Conservation (phyloP, 768 basidiomycete genomes). For the Leccinum disarticulatum region DNA sequence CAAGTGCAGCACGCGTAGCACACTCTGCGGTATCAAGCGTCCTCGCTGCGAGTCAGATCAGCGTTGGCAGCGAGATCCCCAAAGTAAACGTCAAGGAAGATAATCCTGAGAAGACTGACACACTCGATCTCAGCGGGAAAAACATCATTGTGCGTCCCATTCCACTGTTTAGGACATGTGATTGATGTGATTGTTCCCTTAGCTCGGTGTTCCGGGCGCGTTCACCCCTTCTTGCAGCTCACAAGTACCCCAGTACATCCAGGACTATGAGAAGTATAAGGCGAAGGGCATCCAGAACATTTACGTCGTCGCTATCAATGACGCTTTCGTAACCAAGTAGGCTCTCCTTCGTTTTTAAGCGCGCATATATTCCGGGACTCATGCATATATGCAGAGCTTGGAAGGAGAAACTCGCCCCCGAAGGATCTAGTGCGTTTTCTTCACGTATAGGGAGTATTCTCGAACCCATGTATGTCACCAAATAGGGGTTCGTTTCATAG, state of each 20-base stretch:
- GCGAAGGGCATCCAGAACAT: constrained; percentile 72
- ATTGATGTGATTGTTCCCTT: neutral
- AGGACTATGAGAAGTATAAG: constrained; percentile 67
- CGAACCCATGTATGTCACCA: neutral
- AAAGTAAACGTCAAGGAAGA: constrained; percentile 57
- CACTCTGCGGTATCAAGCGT: constrained; percentile 55
- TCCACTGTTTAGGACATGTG: neutral
- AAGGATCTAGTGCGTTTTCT: constrained; percentile 48
- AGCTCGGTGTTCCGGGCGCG: constrained; percentile 77
- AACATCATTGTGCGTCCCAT: constrained; percentile 55
- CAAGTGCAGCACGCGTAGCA: constrained; percentile 49
- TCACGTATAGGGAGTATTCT: constrained; percentile 2
- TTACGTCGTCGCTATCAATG: constrained; percentile 76
- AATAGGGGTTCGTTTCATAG: constrained; percentile 57
- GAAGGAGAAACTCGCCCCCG: constrained; percentile 60
- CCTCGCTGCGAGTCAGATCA: constrained; percentile 46
- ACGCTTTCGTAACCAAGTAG: constrained; percentile 66
- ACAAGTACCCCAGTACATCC: constrained; percentile 65
- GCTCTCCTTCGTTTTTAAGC: neutral
- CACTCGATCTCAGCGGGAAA: constrained; percentile 54
- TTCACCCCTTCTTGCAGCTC: constrained; percentile 72
- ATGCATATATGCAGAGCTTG: constrained; percentile 49
- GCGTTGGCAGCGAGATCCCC: constrained; percentile 43
- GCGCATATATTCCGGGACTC: constrained; percentile 8
- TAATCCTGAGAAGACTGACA: constrained; percentile 41